Base-by-base conservation (phyloP, 2,329 filamentous ascomycete genomes). In the Podosphaera xanthii region DNA sequence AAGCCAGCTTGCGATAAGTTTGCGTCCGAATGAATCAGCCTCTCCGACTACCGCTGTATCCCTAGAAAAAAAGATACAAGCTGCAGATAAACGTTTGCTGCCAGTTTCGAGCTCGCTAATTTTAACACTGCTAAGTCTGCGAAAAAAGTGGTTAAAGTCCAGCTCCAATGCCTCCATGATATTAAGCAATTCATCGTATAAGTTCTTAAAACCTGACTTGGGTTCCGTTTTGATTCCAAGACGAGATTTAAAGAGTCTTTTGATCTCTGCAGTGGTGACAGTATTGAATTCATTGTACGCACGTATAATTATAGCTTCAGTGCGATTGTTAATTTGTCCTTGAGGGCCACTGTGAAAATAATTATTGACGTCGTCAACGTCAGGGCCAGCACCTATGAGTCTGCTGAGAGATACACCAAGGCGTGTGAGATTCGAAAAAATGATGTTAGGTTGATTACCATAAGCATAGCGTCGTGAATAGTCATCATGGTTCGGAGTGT, bases 371-470 rank as follows among this genome's bases (percentile, higher is more conserved):
- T 84, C 78, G 66, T 98, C 90, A 38, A 91, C 82, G 44, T 75
- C 73, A 0, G 76, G 71, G 0, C 86, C 91, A 0, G 84, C 80
- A 22, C 91, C 92, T 59, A 98, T 81, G 1, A 95, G 75, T 71
- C 97, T 92, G 30, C 88, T 92, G 0, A 98, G 69, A 0, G 86
- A 80, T 72, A 98, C 92, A 60, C 89, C 92, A 0, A 98, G 78
- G 1, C 92, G 82, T 0, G 96, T 88, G 0, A 97, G 76, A 67
- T 97, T 97, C 92, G 92, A 98, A 92, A 92, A 98, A 67, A 98
- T 92, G 60, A 98, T 86, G 50, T 84, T 90, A 0, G 92, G 90
- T 69, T 98, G 92, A 69, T 95, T 95, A 64, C 84, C 83, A 74
- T 97, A 98, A 64, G 82, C 83, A 70, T 98, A 98, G 54, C 92